Evolutionary conservation across 345 rosid genomes (phyloP).

Genomic region (Citrus maxima): DNA sequence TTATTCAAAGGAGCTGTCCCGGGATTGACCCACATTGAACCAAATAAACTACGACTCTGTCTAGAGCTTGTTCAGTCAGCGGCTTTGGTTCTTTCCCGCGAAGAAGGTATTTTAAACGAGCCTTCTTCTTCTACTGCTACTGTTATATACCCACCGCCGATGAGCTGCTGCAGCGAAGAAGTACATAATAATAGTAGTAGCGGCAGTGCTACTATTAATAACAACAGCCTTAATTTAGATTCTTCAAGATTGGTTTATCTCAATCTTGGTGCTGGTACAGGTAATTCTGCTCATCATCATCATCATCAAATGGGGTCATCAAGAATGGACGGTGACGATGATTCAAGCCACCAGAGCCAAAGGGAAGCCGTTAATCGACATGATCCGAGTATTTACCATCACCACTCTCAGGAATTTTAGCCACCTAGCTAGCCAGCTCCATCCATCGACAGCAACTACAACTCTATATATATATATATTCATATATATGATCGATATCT

Average conservation of each 20-base stretch:
- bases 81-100: slow-evolving; percentile 91
- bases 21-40: slow-evolving; percentile 88
- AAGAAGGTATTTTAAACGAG: slow-evolving; percentile 69
- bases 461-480: slow-evolving; percentile 5
- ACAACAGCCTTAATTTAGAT: slow-evolving; percentile 45
- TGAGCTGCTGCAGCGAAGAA: slow-evolving; percentile 20
- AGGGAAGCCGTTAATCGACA: slow-evolving; percentile 64
- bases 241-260: slow-evolving; percentile 80
- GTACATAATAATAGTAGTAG: slow-evolving; percentile 62
- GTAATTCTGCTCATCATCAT: slow-evolving; percentile 28
- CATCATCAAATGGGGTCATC: slow-evolving; percentile 42
- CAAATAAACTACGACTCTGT: slow-evolving; percentile 91
- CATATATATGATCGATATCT: neutral
- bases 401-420: slow-evolving; percentile 72
- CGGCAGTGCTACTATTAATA: slow-evolving; percentile 32
- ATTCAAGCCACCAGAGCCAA: slow-evolving; percentile 43
- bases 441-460: slow-evolving; percentile 5
- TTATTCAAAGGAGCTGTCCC: slow-evolving; percentile 99
- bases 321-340: slow-evolving; percentile 59
- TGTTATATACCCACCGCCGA: slow-evolving; percentile 57
- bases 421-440: neutral
- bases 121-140: slow-evolving; percentile 28
- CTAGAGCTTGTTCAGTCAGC: slow-evolving; percentile 99
- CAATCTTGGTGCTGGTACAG: slow-evolving; percentile 82
- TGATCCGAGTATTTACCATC: slow-evolving; percentile 58